phyloP scores from a whole-genome alignment of 768 basidiomycete species.

The Glaciozyma antarctica region DNA sequence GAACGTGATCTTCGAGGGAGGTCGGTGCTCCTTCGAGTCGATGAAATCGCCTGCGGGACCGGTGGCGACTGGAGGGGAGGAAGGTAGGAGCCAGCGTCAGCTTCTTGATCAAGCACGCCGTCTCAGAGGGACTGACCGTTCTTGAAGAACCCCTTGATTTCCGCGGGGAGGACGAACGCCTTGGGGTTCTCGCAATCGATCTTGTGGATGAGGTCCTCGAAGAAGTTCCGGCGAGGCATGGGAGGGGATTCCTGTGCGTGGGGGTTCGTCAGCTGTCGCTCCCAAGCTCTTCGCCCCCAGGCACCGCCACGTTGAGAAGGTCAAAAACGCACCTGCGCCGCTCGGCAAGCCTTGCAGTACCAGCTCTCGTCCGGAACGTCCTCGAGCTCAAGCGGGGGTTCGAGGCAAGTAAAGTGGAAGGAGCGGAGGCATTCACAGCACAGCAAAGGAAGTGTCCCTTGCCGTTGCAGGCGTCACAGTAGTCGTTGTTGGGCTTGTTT shows the following conservation, averaged over 20 bases:
- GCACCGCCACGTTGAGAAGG: neutral
- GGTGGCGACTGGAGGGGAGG: slow-evolving; percentile 54
- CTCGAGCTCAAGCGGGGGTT: slow-evolving; percentile 82
- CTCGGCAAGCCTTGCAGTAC: slow-evolving; percentile 53
- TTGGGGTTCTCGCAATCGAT: slow-evolving; percentile 33
- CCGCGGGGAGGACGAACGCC: slow-evolving; percentile 27
- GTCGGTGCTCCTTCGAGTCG: slow-evolving; percentile 43
- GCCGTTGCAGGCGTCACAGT: slow-evolving; percentile 43
- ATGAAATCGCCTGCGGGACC: slow-evolving; percentile 73
- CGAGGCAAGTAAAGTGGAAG: slow-evolving; percentile 92
- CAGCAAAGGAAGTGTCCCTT: slow-evolving; percentile 83
- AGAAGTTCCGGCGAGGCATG: slow-evolving; percentile 14
- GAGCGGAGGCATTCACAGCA: slow-evolving; percentile 84
- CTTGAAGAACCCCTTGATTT: slow-evolving; percentile 31
- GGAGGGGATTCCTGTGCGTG: slow-evolving; percentile 28
- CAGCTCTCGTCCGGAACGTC: slow-evolving; percentile 64
- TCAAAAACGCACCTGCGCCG: slow-evolving; percentile 39
- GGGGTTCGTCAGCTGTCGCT: neutral
- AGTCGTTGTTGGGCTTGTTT: slow-evolving; percentile 44
- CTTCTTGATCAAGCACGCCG: no score
- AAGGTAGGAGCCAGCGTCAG: neutral
- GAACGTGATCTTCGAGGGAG: slow-evolving; percentile 29
- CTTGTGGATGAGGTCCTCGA: slow-evolving; percentile 27
- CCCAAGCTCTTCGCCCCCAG: neutral
- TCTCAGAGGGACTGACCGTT: slow-evolving; percentile 25